phyloP scores from a whole-genome alignment of 73 alveolate species.

The Tetrahymena elliotti region DNA sequence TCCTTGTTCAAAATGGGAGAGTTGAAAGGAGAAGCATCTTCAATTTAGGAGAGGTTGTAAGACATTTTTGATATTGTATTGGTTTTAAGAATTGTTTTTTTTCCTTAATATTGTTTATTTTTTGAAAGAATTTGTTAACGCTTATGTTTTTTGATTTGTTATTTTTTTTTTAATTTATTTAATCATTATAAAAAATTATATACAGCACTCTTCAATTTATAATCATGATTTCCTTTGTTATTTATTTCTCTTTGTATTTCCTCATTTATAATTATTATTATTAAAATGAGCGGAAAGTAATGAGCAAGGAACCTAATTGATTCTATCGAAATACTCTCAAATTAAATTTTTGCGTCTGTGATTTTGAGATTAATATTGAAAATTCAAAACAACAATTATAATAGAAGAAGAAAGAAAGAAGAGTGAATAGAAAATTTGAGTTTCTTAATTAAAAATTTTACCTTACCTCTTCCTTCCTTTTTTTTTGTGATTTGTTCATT shows the following conservation, averaged over 20 bases:
- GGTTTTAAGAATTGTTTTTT: not conserved
- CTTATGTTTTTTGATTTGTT: not conserved
- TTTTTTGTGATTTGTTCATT: not conserved
- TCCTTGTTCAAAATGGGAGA: not conserved
- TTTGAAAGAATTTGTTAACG: not conserved
- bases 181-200: not conserved
- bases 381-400: not conserved
- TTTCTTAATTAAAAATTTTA: not conserved
- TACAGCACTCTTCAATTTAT: not conserved
- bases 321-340: not conserved
- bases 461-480: not conserved
- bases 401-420: not conserved
- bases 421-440: not conserved
- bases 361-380: not conserved
- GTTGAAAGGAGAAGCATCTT: not conserved
- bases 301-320: not conserved
- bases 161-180: no score
- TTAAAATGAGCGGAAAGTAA: not conserved
- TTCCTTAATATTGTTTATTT: not conserved
- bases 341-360: not conserved
- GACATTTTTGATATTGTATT: not conserved
- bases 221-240: not conserved
- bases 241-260: not conserved
- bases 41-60: not conserved
- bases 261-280: no score